Conservation (phyloP, 192 early-diverging fungal species). For the Mortierella alpina region DNA sequence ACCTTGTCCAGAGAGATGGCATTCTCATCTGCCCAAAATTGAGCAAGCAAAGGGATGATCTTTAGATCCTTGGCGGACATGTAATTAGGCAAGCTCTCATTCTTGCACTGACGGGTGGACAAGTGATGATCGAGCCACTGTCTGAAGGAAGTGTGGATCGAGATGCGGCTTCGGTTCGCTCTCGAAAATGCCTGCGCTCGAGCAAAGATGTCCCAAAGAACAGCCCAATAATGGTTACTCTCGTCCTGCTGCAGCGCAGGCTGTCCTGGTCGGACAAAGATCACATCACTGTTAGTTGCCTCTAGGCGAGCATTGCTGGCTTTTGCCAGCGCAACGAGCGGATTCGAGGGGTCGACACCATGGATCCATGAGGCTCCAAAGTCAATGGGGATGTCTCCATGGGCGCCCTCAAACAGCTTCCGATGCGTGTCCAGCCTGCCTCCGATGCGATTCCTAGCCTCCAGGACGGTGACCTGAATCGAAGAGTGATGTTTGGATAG, state of each 20-base stretch:
- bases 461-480: slow-evolving; percentile 50
- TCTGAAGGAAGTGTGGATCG: slow-evolving; percentile 30
- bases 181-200: slow-evolving; percentile 27
- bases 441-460: slow-evolving; percentile 48
- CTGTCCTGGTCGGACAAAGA: slow-evolving; percentile 27
- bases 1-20: slow-evolving; percentile 42
- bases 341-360: slow-evolving; percentile 49
- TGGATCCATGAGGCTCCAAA: slow-evolving; percentile 58
- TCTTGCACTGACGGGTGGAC: slow-evolving; percentile 21
- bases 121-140: slow-evolving; percentile 34
- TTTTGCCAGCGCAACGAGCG: slow-evolving; percentile 38
- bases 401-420: slow-evolving; percentile 24
- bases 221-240: slow-evolving; percentile 51
- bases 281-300: slow-evolving; percentile 42
- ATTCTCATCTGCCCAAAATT: slow-evolving; percentile 51
- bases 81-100: slow-evolving; percentile 24
- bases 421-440: slow-evolving; percentile 48
- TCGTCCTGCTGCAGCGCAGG: slow-evolving; percentile 17
- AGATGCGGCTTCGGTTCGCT: slow-evolving; percentile 29
- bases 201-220: slow-evolving; percentile 45
- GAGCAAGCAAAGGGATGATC: slow-evolving; percentile 27
- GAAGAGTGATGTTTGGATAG: slow-evolving; percentile 50
- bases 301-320: slow-evolving; percentile 25
- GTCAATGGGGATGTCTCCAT: slow-evolving; percentile 44
- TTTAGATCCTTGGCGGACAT: slow-evolving; percentile 33